Evolutionary conservation across 768 basidiomycete species (phyloP).

Genomic region (Lentinus brumalis): DNA sequence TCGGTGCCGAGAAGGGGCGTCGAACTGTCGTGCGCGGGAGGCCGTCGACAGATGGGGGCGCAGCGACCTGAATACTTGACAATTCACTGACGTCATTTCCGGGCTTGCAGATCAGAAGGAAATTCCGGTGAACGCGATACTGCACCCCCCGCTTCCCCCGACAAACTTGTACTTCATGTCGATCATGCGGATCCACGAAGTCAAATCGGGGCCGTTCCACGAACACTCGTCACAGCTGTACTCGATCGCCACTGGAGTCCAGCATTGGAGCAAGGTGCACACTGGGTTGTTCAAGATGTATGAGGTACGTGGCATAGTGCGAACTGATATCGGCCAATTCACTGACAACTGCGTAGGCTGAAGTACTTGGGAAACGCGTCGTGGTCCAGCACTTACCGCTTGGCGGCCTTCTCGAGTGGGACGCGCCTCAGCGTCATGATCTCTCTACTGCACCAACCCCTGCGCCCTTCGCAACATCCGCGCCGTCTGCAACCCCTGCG

Average conservation of each 20-base stretch:
- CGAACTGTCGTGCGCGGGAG: too few relatives aligned
- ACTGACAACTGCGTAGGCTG: too few relatives aligned
- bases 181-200: constrained; percentile 74
- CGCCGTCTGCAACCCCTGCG: neutral
- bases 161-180: constrained; percentile 84
- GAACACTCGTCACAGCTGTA: constrained; percentile 92
- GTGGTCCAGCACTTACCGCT: constrained; percentile 93
- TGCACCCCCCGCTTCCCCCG: constrained; percentile 56
- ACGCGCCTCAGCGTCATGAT: constrained; percentile 12
- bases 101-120: constrained; percentile 54
- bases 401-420: constrained; percentile 80
- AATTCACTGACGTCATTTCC: neutral
- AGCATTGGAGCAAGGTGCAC: constrained; percentile 90
- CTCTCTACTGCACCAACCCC: constrained; percentile 13
- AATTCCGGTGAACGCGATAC: constrained; percentile 65
- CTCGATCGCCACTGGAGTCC: constrained; percentile 84
- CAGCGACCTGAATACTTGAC: neutral
- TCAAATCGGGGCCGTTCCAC: constrained; percentile 87
- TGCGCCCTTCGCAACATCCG: constrained; percentile 7
- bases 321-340: too few relatives aligned
- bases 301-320: constrained; percentile 67
- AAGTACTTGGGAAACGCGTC: constrained; percentile 92
- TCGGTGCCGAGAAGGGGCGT: too few relatives aligned
- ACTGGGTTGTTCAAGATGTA: constrained; percentile 96
- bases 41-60: too few relatives aligned